These are phyloP conservation scores for Euphorbia schlechtendalii DNA, from an alignment of 441 rosid genomes.

Conservation along the genomic window DNA sequence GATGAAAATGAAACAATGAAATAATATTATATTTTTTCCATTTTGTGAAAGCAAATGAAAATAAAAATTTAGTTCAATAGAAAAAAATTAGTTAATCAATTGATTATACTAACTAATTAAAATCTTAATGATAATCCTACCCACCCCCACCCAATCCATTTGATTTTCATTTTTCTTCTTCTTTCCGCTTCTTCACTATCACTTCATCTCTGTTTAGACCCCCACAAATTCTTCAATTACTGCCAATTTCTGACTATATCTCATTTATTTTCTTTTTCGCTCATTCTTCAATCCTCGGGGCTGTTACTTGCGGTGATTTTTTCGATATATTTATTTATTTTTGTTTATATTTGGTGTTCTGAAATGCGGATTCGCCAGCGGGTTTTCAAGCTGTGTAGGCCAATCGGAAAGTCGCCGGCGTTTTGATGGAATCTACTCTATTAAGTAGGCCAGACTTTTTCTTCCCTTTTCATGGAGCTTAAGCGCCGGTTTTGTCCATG, in stretches of 20 bases:
- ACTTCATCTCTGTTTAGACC: conserved; percentile 26
- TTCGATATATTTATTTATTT: neutral
- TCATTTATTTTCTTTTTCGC: neutral
- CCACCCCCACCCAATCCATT: conserved; percentile 41
- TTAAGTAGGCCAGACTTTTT: conserved; percentile 20
- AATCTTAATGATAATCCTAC: neutral
- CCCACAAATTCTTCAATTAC: neutral
- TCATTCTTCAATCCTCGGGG: too few species aligned
- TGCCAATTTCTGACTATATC: neutral
- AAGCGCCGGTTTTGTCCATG: conserved; percentile 32
- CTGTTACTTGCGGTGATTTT: too few species aligned
- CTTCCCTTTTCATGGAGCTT: conserved; percentile 69
- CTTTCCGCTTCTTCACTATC: conserved; percentile 25
- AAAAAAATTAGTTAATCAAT: too few species aligned
- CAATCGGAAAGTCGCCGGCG: conserved; percentile 38
- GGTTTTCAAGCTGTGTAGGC: conserved; percentile 26
- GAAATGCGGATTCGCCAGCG: conserved; percentile 43
- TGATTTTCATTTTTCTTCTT: conserved; percentile 21
- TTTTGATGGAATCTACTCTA: conserved; percentile 62
- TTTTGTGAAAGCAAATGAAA: too few species aligned
- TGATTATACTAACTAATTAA: conserved; percentile 17
- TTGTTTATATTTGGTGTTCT: neutral
- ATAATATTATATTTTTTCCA: conserved; percentile 1
- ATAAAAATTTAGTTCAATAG: too few species aligned
- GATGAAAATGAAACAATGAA: neutral